Conservation (phyloP, 768 basidiomycete genomes). For the Suillus placidus region DNA sequence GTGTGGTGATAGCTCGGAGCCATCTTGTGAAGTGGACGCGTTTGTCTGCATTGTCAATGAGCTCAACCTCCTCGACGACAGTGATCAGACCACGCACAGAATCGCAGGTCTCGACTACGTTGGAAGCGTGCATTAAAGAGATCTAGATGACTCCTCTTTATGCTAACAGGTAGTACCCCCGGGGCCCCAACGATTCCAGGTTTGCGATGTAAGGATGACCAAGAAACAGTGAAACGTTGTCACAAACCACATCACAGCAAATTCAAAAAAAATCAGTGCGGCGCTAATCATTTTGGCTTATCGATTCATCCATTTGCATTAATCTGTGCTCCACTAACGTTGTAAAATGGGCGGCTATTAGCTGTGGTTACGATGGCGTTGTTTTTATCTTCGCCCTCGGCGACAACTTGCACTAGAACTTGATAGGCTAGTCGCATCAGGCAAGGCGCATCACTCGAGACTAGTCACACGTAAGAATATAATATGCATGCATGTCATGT, state of each 20-base stretch:
- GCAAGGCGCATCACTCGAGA: not conserved
- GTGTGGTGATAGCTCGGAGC: conserved; percentile 8
- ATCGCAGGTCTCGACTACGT: not conserved
- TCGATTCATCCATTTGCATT: not conserved
- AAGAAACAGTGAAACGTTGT: not conserved
- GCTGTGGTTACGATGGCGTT: not conserved
- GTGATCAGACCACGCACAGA: not conserved
- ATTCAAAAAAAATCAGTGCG: conserved; percentile 3
- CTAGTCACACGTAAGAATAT: conserved; percentile 13
- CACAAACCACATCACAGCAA: not conserved
- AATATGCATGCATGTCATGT: conserved; percentile 33
- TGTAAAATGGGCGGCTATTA: not conserved
- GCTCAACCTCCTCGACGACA: not conserved
- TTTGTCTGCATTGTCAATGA: not conserved
- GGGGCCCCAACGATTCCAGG: not conserved
- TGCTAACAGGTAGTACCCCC: not conserved
- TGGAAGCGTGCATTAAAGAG: conserved; percentile 3
- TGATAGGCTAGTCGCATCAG: not conserved
- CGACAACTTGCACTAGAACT: not conserved
- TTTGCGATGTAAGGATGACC: not conserved
- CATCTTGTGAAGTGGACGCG: conserved; percentile 4
- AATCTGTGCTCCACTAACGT: not conserved
- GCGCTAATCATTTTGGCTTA: not conserved
- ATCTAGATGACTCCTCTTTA: conserved; percentile 3
- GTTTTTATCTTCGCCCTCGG: not conserved